Evolutionary conservation across 1,139 yeast genomes (phyloP).

Genomic region (Protomyces lactucae-debilis): DNA sequence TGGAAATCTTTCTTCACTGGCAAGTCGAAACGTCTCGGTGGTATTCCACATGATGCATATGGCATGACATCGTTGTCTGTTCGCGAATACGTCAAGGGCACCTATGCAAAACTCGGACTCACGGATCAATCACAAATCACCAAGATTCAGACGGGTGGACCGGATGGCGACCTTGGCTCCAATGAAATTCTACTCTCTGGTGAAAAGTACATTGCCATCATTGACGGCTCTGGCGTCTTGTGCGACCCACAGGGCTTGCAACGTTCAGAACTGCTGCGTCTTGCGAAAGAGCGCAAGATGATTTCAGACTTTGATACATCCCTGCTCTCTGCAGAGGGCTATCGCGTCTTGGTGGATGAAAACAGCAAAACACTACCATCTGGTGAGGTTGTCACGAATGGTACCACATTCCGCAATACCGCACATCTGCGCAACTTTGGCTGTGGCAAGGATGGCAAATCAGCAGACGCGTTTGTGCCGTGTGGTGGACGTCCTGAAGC

Average conservation of each 20-base stretch:
- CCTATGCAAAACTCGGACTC: constrained; percentile 72
- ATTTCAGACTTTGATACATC: constrained; percentile 63
- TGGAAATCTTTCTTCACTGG: constrained; percentile 99
- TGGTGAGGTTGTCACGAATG: constrained; percentile 71
- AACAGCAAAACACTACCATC: constrained; percentile 70
- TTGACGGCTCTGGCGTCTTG: constrained; percentile 93
- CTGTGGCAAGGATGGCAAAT: constrained; percentile 51
- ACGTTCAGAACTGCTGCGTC: constrained; percentile 67
- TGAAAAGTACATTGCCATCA: constrained; percentile 80
- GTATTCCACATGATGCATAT: constrained; percentile 96
- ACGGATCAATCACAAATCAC: constrained; percentile 52
- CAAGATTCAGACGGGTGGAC: constrained; percentile 97
- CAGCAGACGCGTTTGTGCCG: constrained; percentile 79
- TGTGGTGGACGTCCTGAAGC: constrained; percentile 99
- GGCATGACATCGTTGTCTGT: constrained; percentile 98
- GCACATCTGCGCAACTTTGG: constrained; percentile 60
- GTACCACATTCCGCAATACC: constrained; percentile 85
- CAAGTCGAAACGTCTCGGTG: constrained; percentile 85
- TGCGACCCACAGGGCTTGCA: constrained; percentile 88
- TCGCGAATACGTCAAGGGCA: constrained; percentile 83
- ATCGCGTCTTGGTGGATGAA: constrained; percentile 80
- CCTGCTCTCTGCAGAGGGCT: constrained; percentile 69
- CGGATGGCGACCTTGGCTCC: constrained; percentile 97
- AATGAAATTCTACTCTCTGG: constrained; percentile 75
- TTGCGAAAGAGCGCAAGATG: constrained; percentile 76